Percentiles rank a stretch among this genome's conserved stretches.
Conservation (phyloP, 2,329 filamentous ascomycete genomes). For the Chrysoporthe cubensis region DNA sequence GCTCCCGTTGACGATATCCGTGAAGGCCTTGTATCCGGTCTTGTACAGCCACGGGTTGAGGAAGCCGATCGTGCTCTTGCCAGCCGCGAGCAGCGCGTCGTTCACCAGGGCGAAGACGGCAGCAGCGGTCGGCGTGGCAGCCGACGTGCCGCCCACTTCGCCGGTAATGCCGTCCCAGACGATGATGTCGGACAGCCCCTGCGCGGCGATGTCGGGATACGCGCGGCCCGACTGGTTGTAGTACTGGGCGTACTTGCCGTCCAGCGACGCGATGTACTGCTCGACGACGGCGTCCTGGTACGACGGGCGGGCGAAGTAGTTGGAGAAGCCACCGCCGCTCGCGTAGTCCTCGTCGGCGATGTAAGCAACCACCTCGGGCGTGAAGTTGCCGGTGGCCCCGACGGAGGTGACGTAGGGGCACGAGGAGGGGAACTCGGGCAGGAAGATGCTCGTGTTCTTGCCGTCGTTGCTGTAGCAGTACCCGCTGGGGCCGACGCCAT, state of each 20-base stretch:
- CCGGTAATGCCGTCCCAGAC: constrained; percentile 36
- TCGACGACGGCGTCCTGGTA: constrained; percentile 51
- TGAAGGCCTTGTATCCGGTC: constrained; percentile 46
- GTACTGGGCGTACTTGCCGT: constrained; percentile 46
- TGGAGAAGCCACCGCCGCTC: constrained; percentile 59
- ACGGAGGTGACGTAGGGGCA: constrained; percentile 67
- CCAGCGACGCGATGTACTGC: constrained; percentile 46
- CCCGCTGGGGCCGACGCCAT: constrained; percentile 43
- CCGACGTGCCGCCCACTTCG: constrained; percentile 50
- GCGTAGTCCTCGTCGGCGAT: constrained; percentile 43
- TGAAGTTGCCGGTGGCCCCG: constrained; percentile 54
- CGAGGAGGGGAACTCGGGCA: constrained; percentile 43
- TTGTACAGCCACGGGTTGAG: constrained; percentile 55
- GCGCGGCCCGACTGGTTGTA: constrained; percentile 53
- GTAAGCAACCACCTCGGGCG: constrained; percentile 34
- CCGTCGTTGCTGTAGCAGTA: constrained; percentile 34
- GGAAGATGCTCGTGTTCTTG: constrained; percentile 44
- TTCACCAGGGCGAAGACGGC: constrained; percentile 59
- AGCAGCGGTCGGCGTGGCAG: constrained; percentile 58
- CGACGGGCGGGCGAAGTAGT: constrained; percentile 49
- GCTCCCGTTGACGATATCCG: constrained; percentile 37
- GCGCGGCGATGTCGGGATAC: constrained; percentile 55
- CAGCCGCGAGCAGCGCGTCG: constrained; percentile 52
- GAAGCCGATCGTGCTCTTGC: constrained; percentile 56
- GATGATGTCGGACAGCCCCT: constrained; percentile 61